These are phyloP conservation scores for Pseudonectria buxi DNA, from an alignment of 2,329 filamentous ascomycete genomes.

Conservation along the genomic window DNA sequence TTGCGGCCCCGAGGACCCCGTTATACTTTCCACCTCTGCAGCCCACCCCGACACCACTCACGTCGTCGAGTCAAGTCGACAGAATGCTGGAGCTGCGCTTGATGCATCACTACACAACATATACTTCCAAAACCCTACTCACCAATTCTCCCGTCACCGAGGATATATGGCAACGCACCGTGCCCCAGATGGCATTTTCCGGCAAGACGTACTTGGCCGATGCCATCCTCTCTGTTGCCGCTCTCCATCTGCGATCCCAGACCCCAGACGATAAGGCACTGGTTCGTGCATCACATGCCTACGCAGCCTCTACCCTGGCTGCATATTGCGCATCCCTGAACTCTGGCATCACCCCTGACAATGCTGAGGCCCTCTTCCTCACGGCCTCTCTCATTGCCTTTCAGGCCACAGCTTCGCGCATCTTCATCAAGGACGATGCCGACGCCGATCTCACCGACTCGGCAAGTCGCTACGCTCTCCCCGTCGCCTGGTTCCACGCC, in stretches of 20 bases:
- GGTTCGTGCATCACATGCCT: conserved; percentile 56
- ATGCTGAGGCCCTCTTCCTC: conserved; percentile 57
- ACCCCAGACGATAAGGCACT: conserved; percentile 52
- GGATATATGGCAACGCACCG: conserved; percentile 52
- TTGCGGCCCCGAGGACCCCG: conserved; percentile 25
- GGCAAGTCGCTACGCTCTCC: conserved; percentile 46
- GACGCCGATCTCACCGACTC: conserved; percentile 30
- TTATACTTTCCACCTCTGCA: conserved; percentile 25
- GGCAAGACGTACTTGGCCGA: conserved; percentile 54
- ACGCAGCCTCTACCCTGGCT: conserved; percentile 56
- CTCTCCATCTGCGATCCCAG: conserved; percentile 53
- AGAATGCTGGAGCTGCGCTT: conserved; percentile 54
- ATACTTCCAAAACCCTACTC: conserved; percentile 54
- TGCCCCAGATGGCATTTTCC: conserved; percentile 55
- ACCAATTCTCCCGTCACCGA: conserved; percentile 45
- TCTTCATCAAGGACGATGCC: conserved; percentile 52
- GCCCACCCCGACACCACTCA: conserved; percentile 19
- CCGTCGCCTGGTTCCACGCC: conserved; percentile 59
- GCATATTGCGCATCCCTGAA: conserved; percentile 53
- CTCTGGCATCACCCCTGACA: conserved; percentile 49
- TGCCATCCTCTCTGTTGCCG: conserved; percentile 57
- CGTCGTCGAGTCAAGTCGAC: conserved; percentile 31
- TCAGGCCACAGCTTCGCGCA: conserved; percentile 56
- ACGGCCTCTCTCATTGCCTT: conserved; percentile 60
- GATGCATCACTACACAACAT: conserved; percentile 58